Evolutionary conservation across 164 flowering plant genomes (phyloP), one percentile per base, ranked within the genome.

Genomic region (Berberis thunbergii): DNA sequence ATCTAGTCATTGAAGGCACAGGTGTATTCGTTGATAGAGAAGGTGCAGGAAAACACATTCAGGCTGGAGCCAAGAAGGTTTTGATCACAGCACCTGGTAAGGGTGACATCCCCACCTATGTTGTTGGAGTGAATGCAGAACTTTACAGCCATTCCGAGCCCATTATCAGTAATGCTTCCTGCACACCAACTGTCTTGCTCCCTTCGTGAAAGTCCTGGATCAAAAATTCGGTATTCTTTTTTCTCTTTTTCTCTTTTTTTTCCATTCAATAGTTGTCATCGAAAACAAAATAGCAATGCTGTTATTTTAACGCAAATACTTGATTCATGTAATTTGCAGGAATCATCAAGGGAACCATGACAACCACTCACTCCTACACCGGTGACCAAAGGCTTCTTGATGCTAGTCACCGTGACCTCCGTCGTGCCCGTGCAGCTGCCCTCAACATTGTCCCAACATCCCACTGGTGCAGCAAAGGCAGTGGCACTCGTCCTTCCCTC

Each of bases 371-470:
- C 79, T 93, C 98, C 49, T 93, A 93, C 96, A 93, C 98, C 42
- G 98, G 98, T 2, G 98, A 93, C 89, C 98, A 93, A 75, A 84
- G 98, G 83, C 88, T 93, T 10, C 96, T 93, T 0, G 98, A 93
- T 57, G 98, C 98, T 0, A 93, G 98, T 74, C 98, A 93, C 85
- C 85, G 98, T 68, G 98, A 93, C 76, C 84, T 93, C 0, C 74
- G 97, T 50, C 87, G 97, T 57, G 98, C 98, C 4, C 54, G 98
- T 57, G 98, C 98, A 38, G 98, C 98, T 0, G 98, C 98, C 45
- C 87, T 93, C 57, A 93, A 93, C 86, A 93, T 93, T 7, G 98
- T 93, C 45, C 98, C 98, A 13, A 93, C 98, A 0, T 93, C 98
- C n/a, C n/a, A 93, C 97, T 0, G 98, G 98, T 10, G 98, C 98